Percentiles rank a stretch among this genome's conserved stretches.
phyloP scores from a whole-genome alignment of 2,329 filamentous ascomycete genomes.

The Exophiala spinifera region DNA sequence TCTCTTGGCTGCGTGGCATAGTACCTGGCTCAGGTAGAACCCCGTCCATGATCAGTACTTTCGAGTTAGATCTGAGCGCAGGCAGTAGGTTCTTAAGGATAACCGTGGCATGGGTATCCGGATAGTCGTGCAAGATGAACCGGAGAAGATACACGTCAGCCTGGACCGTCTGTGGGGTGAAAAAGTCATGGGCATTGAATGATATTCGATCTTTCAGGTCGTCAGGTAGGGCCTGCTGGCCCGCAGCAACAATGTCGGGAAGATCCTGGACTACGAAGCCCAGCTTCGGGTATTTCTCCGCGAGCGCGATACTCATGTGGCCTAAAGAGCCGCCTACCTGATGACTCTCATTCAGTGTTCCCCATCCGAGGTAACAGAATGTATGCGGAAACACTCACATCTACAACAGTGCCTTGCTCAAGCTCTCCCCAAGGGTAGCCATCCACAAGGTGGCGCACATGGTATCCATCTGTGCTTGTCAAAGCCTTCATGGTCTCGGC shows the following conservation, averaged over 20 bases:
- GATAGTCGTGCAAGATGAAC: not conserved
- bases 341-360: not conserved
- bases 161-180: constrained; percentile 33
- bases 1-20: constrained; percentile 1
- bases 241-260: not conserved
- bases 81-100: constrained; percentile 2
- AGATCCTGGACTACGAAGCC: not conserved
- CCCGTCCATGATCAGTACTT: constrained; percentile 36
- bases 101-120: not conserved
- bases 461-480: constrained; percentile 18
- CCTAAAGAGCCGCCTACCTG: not conserved
- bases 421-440: constrained; percentile 19
- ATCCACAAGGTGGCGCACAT: constrained; percentile 14
- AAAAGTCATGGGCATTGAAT: constrained; percentile 35
- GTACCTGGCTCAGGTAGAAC: constrained; percentile 7
- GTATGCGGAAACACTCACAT: constrained; percentile 12
- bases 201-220: not conserved
- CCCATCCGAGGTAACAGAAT: not conserved
- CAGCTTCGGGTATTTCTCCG: not conserved
- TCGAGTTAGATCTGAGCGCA: constrained; percentile 34
- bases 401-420: constrained; percentile 14
- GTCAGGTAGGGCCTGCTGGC: not conserved
- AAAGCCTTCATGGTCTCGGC: constrained; percentile 17
- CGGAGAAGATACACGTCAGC: constrained; percentile 34
- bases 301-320: not conserved